Conservation (phyloP, 495 filamentous ascomycete species). For the Daldinia caldariorum region DNA sequence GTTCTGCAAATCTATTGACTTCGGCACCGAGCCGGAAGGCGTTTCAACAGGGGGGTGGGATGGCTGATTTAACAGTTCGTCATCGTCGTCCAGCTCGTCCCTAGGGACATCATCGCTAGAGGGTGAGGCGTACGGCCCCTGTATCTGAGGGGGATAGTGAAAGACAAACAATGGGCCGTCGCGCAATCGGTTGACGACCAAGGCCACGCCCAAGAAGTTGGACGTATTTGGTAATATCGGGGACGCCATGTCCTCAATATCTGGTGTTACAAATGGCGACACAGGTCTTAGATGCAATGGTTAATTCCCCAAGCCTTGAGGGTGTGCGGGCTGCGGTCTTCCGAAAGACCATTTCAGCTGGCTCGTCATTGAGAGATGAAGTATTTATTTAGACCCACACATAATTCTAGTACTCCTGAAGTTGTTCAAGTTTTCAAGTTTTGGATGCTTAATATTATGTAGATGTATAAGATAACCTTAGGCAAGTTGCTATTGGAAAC, state of each 20-base stretch:
- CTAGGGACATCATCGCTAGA: constrained; percentile 46
- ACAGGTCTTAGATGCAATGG: constrained; percentile 39
- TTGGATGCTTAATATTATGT: not conserved
- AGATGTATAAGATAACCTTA: not conserved
- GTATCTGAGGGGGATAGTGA: constrained; percentile 76
- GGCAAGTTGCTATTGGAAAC: not conserved
- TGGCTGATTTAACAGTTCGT: constrained; percentile 51
- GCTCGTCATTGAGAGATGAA: not conserved
- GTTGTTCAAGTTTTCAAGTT: not conserved
- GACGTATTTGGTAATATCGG: constrained; percentile 58
- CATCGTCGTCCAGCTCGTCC: constrained; percentile 56
- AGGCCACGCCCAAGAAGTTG: constrained; percentile 76
- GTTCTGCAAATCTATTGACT: constrained; percentile 54
- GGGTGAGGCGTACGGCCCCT: constrained; percentile 43
- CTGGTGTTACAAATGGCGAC: constrained; percentile 31
- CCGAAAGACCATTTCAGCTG: constrained; percentile 24
- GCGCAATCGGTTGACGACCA: constrained; percentile 82
- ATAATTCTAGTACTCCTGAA: not conserved
- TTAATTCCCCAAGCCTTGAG: constrained; percentile 26
- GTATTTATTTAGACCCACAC: not conserved
- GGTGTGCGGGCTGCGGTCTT: constrained; percentile 12
- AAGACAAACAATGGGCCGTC: constrained; percentile 88
- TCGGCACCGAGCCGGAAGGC: constrained; percentile 48
- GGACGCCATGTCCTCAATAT: constrained; percentile 50
- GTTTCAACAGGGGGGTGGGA: constrained; percentile 45